Conservation (phyloP, 805 yeast species). For the Cyberlindnera veronae region DNA sequence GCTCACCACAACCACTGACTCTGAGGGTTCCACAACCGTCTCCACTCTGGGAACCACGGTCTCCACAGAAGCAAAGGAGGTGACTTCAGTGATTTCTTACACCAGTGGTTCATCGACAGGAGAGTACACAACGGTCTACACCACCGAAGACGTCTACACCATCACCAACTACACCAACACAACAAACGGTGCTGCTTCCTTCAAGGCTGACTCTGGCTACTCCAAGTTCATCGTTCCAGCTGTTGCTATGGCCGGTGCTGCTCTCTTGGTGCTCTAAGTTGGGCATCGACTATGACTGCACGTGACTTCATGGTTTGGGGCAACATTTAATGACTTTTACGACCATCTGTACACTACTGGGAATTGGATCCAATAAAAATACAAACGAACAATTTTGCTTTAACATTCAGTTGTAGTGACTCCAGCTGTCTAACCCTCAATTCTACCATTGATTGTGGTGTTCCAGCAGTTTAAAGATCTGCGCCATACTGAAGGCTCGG, state of each 20-base stretch:
- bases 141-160: slow-evolving; percentile 13
- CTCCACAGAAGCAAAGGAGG: slow-evolving; percentile 11
- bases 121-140: slow-evolving; percentile 13
- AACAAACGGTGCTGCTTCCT: slow-evolving; percentile 13
- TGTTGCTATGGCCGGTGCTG: slow-evolving; percentile 16
- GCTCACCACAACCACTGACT: slow-evolving; percentile 11
- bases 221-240: slow-evolving; percentile 11
- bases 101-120: slow-evolving; percentile 19
- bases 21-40: slow-evolving; percentile 10
- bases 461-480: no score
- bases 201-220: slow-evolving; percentile 6
- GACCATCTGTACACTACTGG: slow-evolving; percentile 3
- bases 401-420: no score
- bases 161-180: slow-evolving; percentile 14
- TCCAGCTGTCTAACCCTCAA: no score
- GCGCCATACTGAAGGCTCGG: no score
- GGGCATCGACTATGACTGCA: not conserved
- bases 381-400: no score
- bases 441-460: no score
- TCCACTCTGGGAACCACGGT: slow-evolving; percentile 13
- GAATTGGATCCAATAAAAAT: not conserved
- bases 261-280: slow-evolving; percentile 10
- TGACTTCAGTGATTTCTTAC: slow-evolving; percentile 11
- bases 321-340: slow-evolving; percentile 6
- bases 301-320: no score